Evolutionary conservation across 23 red algal species (phyloP), one percentile per base, ranked within the genome.

Genomic region (Gracilaria gracilis): DNA sequence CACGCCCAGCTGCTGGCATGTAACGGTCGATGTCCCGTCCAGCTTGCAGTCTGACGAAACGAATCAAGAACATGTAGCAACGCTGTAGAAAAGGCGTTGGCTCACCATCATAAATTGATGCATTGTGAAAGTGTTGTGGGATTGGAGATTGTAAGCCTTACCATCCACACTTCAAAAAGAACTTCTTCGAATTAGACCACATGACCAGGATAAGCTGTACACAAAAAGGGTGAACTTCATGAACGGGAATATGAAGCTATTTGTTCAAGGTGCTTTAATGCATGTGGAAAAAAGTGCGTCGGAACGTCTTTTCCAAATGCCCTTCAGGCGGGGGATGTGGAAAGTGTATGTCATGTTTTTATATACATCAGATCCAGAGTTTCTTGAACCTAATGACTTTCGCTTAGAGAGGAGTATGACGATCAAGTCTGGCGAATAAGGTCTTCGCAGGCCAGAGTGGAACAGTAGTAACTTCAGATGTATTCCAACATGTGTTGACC

Each of bases 311-410:
- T 69, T 69, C 14, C 64, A 36, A 37, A 4, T 69, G 31, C 32
- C 27, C 31, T 31, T 69, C 29, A 36, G 16, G 32, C 64, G 13
- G 33, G 64, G 16, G 0, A 20, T 38, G 64, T 37, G 33, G 27
- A 69, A 69, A 69, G 64, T 37, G 64, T 36, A 69, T 69, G 64
- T 69, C 64, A 69, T 32, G 64, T 69, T 69, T 14, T 32, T 32
- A 69, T 23, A 37, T 17, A 69, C 64, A 69, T 69, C 31, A 37
- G 29, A 69, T 69, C 64, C 64, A 34, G 7, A 11, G 42, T 46
- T n/a, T 69, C 64, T 36, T 20, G 64, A 69, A 37, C 4, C 64
- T 37, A 32, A 69, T 69, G 32, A 36, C 32, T 69, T 69, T 69
- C 27, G 15, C 4, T 36, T 69, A 37, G 64, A 69, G 15, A 37